A percentile compares a stretch with the other conserved stretches of the same genome.
Conservation (phyloP, 306 rosid species). For the Begonia masoniana region DNA sequence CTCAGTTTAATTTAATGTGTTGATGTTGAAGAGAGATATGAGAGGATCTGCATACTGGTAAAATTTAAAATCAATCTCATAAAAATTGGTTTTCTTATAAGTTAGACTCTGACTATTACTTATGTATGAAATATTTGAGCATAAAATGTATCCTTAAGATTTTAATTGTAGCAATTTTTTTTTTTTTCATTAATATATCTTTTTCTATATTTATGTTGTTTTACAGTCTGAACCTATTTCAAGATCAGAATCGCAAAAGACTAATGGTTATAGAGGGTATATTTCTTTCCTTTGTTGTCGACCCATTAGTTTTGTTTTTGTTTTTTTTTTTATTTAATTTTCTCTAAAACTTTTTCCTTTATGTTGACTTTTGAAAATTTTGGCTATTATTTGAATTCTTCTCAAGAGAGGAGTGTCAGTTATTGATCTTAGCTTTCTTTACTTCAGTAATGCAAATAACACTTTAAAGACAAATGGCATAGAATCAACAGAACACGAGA, state of each 20-base stretch:
- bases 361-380: too few relatives aligned
- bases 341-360: too few relatives aligned
- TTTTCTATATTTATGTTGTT: conserved; percentile 9
- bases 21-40: too few relatives aligned
- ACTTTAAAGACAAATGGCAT: conserved; percentile 17
- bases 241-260: conserved; percentile 23
- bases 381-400: too few relatives aligned
- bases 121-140: too few relatives aligned
- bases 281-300: conserved; percentile 2
- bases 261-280: conserved; percentile 30
- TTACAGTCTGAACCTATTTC: conserved; percentile 33
- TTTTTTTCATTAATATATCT: conserved; percentile 1
- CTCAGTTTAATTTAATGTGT: too few relatives aligned
- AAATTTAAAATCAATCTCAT: too few relatives aligned
- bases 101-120: too few relatives aligned
- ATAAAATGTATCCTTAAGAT: too few relatives aligned
- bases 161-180: background rate
- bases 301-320: conserved; percentile 7
- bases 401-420: too few relatives aligned
- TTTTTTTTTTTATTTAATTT: background rate
- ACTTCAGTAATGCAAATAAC: conserved; percentile 17
- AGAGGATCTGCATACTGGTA: too few relatives aligned
- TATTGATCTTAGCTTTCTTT: conserved; percentile 16
- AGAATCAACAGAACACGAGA: conserved; percentile 19
- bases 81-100: too few relatives aligned